Evolutionary conservation across 352 stramenopile genomes (phyloP).

Genomic region (Aphanomyces astaci): DNA sequence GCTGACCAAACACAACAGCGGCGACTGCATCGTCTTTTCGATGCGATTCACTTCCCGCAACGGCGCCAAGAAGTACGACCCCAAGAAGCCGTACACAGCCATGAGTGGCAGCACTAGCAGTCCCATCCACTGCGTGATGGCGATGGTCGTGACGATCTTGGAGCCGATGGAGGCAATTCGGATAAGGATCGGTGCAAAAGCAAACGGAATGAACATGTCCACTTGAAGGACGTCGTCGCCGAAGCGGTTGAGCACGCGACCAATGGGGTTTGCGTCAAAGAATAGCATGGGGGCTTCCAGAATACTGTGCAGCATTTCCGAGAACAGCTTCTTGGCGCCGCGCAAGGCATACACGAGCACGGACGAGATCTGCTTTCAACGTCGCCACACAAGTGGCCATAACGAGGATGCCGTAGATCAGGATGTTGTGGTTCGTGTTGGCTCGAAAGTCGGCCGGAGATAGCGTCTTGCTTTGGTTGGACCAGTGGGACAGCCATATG

Average conservation of each 20-base stretch:
- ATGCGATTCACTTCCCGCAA: constrained; percentile 9
- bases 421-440: constrained; percentile 28
- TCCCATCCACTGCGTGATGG: constrained; percentile 75
- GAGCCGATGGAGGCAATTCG: constrained; percentile 67
- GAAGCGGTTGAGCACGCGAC: constrained; percentile 72
- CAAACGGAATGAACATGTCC: constrained; percentile 78
- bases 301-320: constrained; percentile 50
- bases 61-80: constrained; percentile 15
- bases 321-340: constrained; percentile 64
- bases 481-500: constrained; percentile 13
- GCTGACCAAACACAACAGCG: neutral
- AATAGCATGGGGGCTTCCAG: constrained; percentile 77
- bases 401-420: constrained; percentile 5
- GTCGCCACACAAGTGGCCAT: neutral
- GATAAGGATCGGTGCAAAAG: constrained; percentile 49
- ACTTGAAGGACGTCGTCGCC: constrained; percentile 43
- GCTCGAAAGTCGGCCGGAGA: neutral
- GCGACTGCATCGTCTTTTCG: neutral
- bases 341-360: constrained; percentile 36
- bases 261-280: constrained; percentile 76
- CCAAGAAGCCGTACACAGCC: constrained; percentile 63
- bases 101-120: constrained; percentile 72
- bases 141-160: constrained; percentile 69
- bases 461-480: neutral
- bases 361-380: neutral